Conservation (phyloP, 2,329 filamentous ascomycete genomes). For the Neonectria punicea region DNA sequence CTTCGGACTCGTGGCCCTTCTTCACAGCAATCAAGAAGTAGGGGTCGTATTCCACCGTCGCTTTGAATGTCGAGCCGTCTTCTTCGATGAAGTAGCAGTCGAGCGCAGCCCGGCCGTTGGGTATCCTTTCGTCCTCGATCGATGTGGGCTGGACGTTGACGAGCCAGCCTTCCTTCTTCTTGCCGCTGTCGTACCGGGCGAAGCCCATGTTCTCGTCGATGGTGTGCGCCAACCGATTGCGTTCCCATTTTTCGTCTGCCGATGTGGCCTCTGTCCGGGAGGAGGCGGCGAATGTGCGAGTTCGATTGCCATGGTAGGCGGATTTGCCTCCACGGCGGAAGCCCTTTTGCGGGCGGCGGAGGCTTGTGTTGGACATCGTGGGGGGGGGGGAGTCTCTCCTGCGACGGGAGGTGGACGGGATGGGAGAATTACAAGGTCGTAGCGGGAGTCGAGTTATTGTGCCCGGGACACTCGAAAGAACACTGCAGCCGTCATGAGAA, state of each 20-base stretch:
- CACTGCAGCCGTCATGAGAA: constrained; percentile 32
- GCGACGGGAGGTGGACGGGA: constrained; percentile 5
- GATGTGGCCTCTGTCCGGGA: constrained; percentile 87
- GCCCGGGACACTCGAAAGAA: constrained; percentile 26
- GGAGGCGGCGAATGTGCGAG: constrained; percentile 83
- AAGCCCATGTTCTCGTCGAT: constrained; percentile 98
- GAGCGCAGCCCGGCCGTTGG: constrained; percentile 86
- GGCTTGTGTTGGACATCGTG: constrained; percentile 69
- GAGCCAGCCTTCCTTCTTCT: constrained; percentile 86
- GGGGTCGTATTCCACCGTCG: constrained; percentile 94
- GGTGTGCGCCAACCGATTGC: constrained; percentile 80
- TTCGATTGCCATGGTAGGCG: constrained; percentile 75
- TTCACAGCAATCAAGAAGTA: constrained; percentile 95
- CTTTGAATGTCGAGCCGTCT: constrained; percentile 91
- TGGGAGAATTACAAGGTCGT: background rate
- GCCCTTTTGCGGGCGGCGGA: constrained; percentile 71
- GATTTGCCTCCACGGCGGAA: constrained; percentile 75
- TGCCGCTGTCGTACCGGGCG: constrained; percentile 87
- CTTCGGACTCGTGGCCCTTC: constrained; percentile 87
- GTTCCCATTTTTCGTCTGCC: constrained; percentile 91
- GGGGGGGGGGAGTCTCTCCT: constrained; percentile 15
- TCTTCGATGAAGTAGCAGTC: constrained; percentile 98
- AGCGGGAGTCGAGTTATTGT: constrained; percentile 35
- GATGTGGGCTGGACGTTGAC: constrained; percentile 94
- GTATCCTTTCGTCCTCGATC: constrained; percentile 84